Conservation (phyloP, 805 yeast species). For the Candida tallmaniae region DNA sequence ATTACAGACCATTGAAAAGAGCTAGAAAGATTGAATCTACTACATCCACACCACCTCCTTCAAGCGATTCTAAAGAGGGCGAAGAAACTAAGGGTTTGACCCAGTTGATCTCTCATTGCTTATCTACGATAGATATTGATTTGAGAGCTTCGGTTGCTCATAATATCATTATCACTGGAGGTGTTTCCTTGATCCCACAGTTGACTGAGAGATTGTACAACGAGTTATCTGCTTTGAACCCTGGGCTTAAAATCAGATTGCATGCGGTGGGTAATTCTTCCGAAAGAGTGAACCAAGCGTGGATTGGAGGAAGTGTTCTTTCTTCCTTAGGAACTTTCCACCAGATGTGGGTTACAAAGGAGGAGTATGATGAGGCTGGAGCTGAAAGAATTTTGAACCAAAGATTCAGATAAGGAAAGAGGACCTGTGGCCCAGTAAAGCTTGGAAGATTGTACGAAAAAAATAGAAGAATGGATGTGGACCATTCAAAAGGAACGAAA, state of each 20-base stretch:
- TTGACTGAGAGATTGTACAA: slow-evolving; percentile 69
- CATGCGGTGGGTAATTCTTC: slow-evolving; percentile 74
- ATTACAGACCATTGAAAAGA: slow-evolving; percentile 72
- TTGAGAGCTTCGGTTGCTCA: slow-evolving; percentile 82
- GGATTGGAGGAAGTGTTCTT: slow-evolving; percentile 91
- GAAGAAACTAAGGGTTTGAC: slow-evolving; percentile 45
- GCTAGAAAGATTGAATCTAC: slow-evolving; percentile 41
- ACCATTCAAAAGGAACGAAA: not conserved
- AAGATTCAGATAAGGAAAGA: slow-evolving; percentile 59
- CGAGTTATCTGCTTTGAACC: slow-evolving; percentile 66
- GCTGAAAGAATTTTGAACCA: slow-evolving; percentile 73
- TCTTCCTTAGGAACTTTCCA: slow-evolving; percentile 91
- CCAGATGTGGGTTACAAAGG: slow-evolving; percentile 87
- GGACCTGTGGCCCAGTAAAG: not conserved
- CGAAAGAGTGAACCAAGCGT: slow-evolving; percentile 76
- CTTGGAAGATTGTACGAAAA: not conserved
- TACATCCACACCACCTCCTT: slow-evolving; percentile 25
- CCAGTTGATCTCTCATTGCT: slow-evolving; percentile 53
- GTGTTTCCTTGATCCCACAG: slow-evolving; percentile 76
- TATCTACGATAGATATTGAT: slow-evolving; percentile 68
- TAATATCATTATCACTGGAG: slow-evolving; percentile 84
- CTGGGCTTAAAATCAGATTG: slow-evolving; percentile 80
- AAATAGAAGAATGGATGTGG: not conserved
- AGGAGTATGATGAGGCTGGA: slow-evolving; percentile 86
- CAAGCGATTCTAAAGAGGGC: not conserved